Evolutionary conservation across 2,329 filamentous ascomycete species (phyloP), one percentile per base, ranked within the genome.

Genomic region (Trichophaea hybrida): DNA sequence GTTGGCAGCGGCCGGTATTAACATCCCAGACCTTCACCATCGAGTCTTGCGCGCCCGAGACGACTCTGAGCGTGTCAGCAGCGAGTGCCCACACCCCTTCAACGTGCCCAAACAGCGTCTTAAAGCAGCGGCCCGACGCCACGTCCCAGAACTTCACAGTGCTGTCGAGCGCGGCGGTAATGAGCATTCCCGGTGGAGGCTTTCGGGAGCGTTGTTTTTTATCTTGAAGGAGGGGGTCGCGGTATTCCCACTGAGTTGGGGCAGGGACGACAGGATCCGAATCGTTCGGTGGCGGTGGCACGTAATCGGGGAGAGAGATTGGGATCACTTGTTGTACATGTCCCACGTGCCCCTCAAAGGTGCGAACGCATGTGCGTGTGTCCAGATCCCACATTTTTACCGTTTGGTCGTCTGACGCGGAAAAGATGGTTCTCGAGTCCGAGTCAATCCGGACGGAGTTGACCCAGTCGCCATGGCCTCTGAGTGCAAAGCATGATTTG

Each of bases 21-120:
- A 91, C 86, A 73, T 97, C 91, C 93, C 93, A 98, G 35, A 87
- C 82, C 75, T 97, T 97, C 68, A 95, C 86, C 82, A 91, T 94
- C 46, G 88, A 84, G 73, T 98, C 93, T 71, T 97, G 89, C 8
- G 88, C 86, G 0, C 90, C 91, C 15, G 85, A 88, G 12, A 97
- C 88, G 13, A 95, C 82, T 8, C 93, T 82, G 17, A 97, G 75
- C 0, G 86, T 90, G 72, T 97, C 91, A 2, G 87, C 91, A 0
- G 86, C 88, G 2, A 98, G 77, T 5, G 87, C 86, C 93, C 93
- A 98, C 17, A 98, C 85, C 35, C 93, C 93, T 72, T 98, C 93
- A 24, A 98, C 80, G 69, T 98, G 93, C 0, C 93, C 93, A 70
- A 97, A 98, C 76, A 96, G 94, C 35, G 88, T 94, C 63, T 88